Base-by-base conservation (phyloP, 148 eudicot species). In the Rhododendron kiyosumense region DNA sequence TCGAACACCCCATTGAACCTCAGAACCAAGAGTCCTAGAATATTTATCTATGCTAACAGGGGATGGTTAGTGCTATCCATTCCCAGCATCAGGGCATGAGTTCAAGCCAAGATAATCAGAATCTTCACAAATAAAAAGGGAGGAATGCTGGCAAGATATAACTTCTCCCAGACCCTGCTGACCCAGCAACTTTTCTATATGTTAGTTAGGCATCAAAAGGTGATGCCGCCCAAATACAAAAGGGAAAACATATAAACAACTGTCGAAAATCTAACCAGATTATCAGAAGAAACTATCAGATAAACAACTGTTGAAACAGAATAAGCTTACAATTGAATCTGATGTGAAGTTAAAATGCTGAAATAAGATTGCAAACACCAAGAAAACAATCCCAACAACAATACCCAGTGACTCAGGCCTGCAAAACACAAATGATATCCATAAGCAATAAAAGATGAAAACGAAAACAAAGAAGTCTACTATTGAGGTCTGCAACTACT, bases 341-440 rank as follows among this genome's bases (percentile, higher is more conserved):
- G 98, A 90, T 6, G 98, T 93, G 91, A 95, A 92, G 90, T 96
- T 93, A 32, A 94, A 96, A 88, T 94, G 91, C 61, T 94, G 97
- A 90, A 96, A 96, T 83, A 93, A 88, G 85, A 95, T 95, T 20
- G 97, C 91, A 57, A 95, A 86, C 11, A 95, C 94, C 81, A 96
- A 86, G 91, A 96, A 96, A 85, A 96, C 97, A 87, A 92, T 92
- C 85, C 97, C 99, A 84, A 95, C 93, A 65, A 89, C 97, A 78
- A 96, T 96, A 17, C 99, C 99, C 89, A 96, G 83, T n/a, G 99
- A 93, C 88, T 96, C 99, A 51, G 98, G 98, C 91, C 99, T 95
- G 98, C 94, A 91, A 82, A 78, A 85, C 75, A 90, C 69, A 80
- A 81, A 34, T 81, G 57, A 11, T 84, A 45, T 41, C 52, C 45